Conservation (phyloP, 495 filamentous ascomycete genomes). For the Aspergillus indologenus region DNA sequence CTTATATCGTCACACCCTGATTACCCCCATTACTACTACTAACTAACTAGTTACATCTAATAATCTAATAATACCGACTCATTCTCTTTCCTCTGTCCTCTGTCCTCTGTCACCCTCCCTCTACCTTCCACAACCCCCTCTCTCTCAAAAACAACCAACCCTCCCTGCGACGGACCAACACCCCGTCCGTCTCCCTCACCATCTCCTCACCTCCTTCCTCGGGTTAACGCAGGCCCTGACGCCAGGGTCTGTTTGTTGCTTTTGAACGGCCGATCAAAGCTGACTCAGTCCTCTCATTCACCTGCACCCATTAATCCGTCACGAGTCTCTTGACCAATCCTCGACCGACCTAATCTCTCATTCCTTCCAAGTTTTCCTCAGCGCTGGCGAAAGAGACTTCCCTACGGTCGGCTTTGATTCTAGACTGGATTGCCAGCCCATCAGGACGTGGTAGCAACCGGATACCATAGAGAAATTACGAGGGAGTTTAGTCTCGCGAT, state of each 20-base stretch:
- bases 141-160: background rate
- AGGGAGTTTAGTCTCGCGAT: background rate
- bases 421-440: background rate
- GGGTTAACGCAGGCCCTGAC: conserved; percentile 1
- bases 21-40: background rate
- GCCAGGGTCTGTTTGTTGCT: conserved; percentile 1
- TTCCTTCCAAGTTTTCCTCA: no score
- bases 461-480: background rate
- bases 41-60: background rate
- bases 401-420: background rate
- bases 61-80: background rate
- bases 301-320: background rate
- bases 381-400: background rate
- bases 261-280: conserved; percentile 9
- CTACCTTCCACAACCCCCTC: background rate
- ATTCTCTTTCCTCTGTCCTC: background rate
- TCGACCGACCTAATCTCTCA: background rate
- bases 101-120: background rate
- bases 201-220: background rate
- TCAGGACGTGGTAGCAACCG: background rate
- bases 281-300: conserved; percentile 5
- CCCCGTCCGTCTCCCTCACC: background rate
- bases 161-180: background rate
- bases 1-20: background rate
- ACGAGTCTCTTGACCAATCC: background rate